Evolutionary conservation across 179 eudicot species (phyloP).

Genomic region (Beta corolliflora): DNA sequence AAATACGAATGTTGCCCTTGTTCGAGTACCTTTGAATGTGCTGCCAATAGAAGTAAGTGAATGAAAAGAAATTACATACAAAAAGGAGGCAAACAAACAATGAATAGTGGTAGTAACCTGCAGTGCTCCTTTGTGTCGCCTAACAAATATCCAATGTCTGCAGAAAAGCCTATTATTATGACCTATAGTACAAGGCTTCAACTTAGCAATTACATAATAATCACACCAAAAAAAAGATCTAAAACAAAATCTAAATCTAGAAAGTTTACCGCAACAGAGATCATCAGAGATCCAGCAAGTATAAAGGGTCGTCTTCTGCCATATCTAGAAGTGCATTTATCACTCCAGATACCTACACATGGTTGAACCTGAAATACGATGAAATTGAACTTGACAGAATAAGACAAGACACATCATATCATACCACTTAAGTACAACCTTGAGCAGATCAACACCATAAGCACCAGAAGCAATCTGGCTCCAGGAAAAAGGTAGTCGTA

Average conservation of each 20-base stretch:
- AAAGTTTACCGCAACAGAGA: conserved; percentile 69
- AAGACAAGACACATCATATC: not conserved
- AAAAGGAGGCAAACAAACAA: conserved; percentile 8
- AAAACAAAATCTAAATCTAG: conserved; percentile 9
- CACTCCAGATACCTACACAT: conserved; percentile 99
- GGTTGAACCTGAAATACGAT: conserved; percentile 81
- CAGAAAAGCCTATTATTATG: conserved; percentile 95
- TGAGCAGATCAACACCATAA: not conserved
- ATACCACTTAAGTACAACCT: not conserved
- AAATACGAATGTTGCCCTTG: conserved; percentile 85
- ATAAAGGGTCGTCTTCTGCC: conserved; percentile 98
- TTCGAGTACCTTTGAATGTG: conserved; percentile 87
- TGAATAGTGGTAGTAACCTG: conserved; percentile 51
- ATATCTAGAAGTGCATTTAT: conserved; percentile 92
- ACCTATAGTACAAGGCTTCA: conserved; percentile 61
- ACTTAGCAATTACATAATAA: conserved; percentile 41
- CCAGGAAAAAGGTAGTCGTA: not conserved
- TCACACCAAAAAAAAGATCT: not conserved
- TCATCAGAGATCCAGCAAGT: conserved; percentile 89
- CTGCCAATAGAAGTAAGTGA: conserved; percentile 47
- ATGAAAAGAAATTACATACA: conserved; percentile 19
- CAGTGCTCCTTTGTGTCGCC: conserved; percentile 96
- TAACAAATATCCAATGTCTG: conserved; percentile 94
- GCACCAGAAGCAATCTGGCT: conserved; percentile 1
- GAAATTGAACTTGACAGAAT: conserved; percentile 2